These are phyloP conservation scores for Penicillium janthinellum DNA, from an alignment of 2,329 filamentous ascomycete species.

Conservation along the genomic window DNA sequence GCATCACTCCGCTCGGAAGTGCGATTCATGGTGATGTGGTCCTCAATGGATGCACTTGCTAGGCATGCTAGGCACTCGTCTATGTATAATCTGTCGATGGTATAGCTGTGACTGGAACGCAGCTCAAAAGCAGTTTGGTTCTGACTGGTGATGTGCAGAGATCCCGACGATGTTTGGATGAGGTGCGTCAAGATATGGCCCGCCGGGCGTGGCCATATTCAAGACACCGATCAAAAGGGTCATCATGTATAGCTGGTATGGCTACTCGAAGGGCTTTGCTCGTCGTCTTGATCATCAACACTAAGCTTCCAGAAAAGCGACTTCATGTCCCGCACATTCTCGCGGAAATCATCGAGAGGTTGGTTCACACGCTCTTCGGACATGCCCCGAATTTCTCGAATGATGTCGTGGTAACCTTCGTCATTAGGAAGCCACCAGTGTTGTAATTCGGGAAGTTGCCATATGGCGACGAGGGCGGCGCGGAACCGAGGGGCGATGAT, in stretches of 20 bases:
- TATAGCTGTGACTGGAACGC: conserved; percentile 1
- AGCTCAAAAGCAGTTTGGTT: not conserved
- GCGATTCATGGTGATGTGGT: not conserved
- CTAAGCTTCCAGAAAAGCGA: conserved; percentile 69
- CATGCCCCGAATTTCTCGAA: conserved; percentile 77
- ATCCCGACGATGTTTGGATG: not conserved
- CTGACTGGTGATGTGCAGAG: not conserved
- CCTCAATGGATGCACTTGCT: not conserved
- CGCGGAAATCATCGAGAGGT: conserved; percentile 53
- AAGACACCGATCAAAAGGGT: no score
- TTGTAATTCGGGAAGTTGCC: conserved; percentile 69
- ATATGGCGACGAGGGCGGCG: conserved; percentile 72
- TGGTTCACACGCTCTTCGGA: conserved; percentile 72
- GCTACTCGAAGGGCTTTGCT: conserved; percentile 29
- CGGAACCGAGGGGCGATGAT: conserved; percentile 77
- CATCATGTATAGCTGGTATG: conserved; percentile 9
- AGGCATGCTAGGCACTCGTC: not conserved
- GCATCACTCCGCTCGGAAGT: not conserved
- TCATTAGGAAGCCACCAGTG: conserved; percentile 90
- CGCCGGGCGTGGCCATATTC: no score
- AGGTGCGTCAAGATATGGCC: not conserved
- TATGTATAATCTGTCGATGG: not conserved
- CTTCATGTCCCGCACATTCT: conserved; percentile 73
- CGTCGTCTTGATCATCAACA: conserved; percentile 48
- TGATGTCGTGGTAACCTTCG: conserved; percentile 71